Evolutionary conservation across 2,329 filamentous ascomycete genomes (phyloP).

Genomic region (Basipetospora chlamydospora): DNA sequence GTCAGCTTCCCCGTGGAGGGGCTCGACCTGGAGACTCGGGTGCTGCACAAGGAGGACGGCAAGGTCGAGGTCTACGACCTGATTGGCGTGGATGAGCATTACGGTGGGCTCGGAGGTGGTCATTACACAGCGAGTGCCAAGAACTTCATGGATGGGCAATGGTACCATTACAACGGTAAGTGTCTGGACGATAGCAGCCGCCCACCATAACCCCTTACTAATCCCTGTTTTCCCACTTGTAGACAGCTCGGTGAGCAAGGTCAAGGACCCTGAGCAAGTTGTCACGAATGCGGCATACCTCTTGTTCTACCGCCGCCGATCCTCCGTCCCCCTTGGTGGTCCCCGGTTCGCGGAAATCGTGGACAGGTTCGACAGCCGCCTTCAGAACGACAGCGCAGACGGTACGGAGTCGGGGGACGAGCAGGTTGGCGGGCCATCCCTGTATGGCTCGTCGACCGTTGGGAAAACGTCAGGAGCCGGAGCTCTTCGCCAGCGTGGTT

Average conservation of each 20-base stretch:
- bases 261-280: constrained; percentile 44
- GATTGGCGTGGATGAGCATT: constrained; percentile 93
- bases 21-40: constrained; percentile 65
- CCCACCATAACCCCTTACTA: background rate
- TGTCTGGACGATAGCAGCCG: constrained; percentile 9
- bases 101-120: constrained; percentile 80
- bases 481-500: constrained; percentile 53
- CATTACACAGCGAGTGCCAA: constrained; percentile 93
- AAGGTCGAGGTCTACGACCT: constrained; percentile 83
- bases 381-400: constrained; percentile 30
- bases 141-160: constrained; percentile 77
- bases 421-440: constrained; percentile 69
- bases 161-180: constrained; percentile 96
- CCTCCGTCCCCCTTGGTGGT: constrained; percentile 63
- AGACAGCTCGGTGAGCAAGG: constrained; percentile 62
- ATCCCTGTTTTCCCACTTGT: background rate
- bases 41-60: constrained; percentile 65
- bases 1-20: constrained; percentile 87
- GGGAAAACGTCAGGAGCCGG: constrained; percentile 49
- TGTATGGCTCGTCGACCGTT: constrained; percentile 82
- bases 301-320: constrained; percentile 86
- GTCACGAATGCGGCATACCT: constrained; percentile 75
- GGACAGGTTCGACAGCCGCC: constrained; percentile 39
- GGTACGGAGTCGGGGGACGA: constrained; percentile 55
- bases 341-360: constrained; percentile 58